A percentile compares a stretch with the other conserved stretches of the same genome.
Conservation (phyloP, 805 yeast genomes). For the Yamadazyma paraphyllophila region DNA sequence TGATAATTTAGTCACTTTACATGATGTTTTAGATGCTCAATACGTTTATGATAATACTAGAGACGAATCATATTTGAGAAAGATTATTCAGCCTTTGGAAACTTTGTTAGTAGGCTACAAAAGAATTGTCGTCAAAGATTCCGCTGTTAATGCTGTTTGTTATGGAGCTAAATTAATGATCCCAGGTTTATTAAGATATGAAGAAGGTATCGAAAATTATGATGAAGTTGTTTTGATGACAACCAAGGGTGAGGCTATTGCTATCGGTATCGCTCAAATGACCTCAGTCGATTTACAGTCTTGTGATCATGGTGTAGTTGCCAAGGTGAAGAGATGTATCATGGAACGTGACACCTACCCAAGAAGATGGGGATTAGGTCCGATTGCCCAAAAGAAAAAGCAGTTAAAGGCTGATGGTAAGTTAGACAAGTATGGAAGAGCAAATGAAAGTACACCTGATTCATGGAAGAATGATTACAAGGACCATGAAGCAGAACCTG, state of each 20-base stretch:
- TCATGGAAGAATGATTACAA: conserved; percentile 87
- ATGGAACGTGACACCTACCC: conserved; percentile 99
- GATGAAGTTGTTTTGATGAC: conserved; percentile 98
- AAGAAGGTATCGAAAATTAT: conserved; percentile 93
- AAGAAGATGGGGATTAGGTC: conserved; percentile 99
- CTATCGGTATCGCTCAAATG: conserved; percentile 98
- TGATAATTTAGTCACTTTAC: conserved; percentile 91
- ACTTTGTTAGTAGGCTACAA: conserved; percentile 91
- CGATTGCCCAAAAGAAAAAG: conserved; percentile 97
- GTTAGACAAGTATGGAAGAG: conserved; percentile 92
- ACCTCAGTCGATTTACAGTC: conserved; percentile 94
- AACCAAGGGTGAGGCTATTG: conserved; percentile 99
- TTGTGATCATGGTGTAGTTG: conserved; percentile 98
- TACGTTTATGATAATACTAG: conserved; percentile 96
- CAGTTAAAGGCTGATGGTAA: conserved; percentile 96
- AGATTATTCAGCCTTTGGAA: conserved; percentile 92
- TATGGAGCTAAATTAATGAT: conserved; percentile 99
- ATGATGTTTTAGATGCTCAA: conserved; percentile 97
- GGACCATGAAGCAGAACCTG: conserved; percentile 58
- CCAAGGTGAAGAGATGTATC: conserved; percentile 97
- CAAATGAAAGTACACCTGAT: conserved; percentile 90
- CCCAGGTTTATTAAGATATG: conserved; percentile 96
- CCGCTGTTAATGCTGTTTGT: conserved; percentile 97
- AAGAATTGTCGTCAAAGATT: conserved; percentile 89
- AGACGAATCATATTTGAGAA: conserved; percentile 93